These are phyloP conservation scores for Ananas comosus DNA, from an alignment of 176 grass and related monocot species.

Conservation along the genomic window DNA sequence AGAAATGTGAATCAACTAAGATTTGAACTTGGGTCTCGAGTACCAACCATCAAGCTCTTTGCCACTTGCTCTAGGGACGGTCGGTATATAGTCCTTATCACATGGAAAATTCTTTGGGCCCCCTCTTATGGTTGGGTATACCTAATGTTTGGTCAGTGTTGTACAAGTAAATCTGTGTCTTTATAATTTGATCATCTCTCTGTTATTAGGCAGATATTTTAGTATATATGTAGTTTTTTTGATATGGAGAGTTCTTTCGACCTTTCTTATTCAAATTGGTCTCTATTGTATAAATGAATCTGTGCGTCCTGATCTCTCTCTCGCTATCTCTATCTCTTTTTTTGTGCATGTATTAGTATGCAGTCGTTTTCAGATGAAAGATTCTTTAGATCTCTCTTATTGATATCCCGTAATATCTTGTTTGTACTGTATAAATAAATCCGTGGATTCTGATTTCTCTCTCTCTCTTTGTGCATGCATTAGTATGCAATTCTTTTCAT, in stretches of 20 bases:
- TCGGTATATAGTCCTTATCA: not conserved
- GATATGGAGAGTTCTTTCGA: no score
- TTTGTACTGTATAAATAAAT: not conserved
- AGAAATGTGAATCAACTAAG: no score
- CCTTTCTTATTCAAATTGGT: no score
- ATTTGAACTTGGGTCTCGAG: no score
- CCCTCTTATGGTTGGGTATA: not conserved
- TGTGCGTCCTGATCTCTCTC: not conserved
- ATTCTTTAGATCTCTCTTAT: not conserved
- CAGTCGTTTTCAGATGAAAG: not conserved
- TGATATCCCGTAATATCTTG: not conserved
- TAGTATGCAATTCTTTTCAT: no score
- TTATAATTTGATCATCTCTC: no score
- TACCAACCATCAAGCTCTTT: not conserved
- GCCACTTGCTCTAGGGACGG: no score
- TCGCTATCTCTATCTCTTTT: not conserved
- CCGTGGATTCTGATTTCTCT: no score
- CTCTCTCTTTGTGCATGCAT: no score
- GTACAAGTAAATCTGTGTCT: no score
- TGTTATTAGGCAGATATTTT: not conserved
- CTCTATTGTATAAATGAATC: not conserved
- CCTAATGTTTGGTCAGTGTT: no score
- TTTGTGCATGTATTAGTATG: not conserved
- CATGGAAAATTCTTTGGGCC: not conserved
- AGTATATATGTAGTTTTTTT: no score